Evolutionary conservation across 2,329 filamentous ascomycete genomes (phyloP), one percentile per base, ranked within the genome.

Genomic region (Stagonosporopsis vannaccii): DNA sequence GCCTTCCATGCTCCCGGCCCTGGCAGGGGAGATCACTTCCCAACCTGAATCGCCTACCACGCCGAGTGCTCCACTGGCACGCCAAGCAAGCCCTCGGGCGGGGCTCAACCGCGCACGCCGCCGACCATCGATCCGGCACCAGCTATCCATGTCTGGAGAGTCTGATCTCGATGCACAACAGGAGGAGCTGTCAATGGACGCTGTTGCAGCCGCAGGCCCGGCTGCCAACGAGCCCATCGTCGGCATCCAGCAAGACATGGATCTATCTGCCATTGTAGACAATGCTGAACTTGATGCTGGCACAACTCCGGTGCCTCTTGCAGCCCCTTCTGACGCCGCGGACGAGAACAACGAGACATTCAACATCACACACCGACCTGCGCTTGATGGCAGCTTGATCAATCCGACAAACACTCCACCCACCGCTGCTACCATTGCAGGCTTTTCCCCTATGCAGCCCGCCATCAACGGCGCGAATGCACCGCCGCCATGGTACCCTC

Each of bases 241-340:
- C 17, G 92, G 92, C 60, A 88, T 96, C 15, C 90, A 92, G 68
- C 87, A 90, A 22, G 84, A 90, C 35, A 92, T 97, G 65, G 90
- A 90, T 58, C 93, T 97, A 69, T 88, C 94, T 72, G 90, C 94
- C 70, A 92, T 96, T 79, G 90, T 92, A 52, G 90, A 95, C 61
- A 86, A 88, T 28, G 90, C 94, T 59, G 85, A 88, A 65, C 89
- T 97, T 32, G 88, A 91, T 48, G 82, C 81, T 46, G 86, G 83
- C 35, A 88, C 87, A 49, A 86, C 90, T 2, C 84, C 88, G 3
- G 86, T 96, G 30, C 88, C 90, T 26, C 78, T 97, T 58, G 86
- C 88, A 2, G 89, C 91, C 7, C 90, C 90, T 2, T 93, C 92
- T 0, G 92, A 95, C 68, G 86, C 88, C n/a, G 90, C 92, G 66